A percentile compares a stretch with the other conserved stretches of the same genome.
Conservation (phyloP, 83 land plant species). For the Thuja plicata region DNA sequence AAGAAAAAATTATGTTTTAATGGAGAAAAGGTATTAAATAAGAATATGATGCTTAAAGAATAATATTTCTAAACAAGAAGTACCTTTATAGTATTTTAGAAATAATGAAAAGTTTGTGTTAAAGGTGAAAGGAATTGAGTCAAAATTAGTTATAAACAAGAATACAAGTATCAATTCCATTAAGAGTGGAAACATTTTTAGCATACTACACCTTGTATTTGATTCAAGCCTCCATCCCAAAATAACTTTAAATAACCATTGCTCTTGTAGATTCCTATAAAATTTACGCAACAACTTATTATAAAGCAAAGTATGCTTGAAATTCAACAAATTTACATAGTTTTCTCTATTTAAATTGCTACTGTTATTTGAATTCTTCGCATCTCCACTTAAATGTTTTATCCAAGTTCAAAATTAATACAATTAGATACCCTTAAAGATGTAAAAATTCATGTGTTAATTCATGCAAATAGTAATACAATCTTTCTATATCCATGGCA, state of each 20-base stretch:
- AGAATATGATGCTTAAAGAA: background rate
- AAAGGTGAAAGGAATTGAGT: background rate
- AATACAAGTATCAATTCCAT: too few species aligned
- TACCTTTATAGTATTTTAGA: too few species aligned
- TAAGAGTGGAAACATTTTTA: background rate
- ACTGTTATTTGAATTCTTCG: background rate
- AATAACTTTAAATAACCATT: conserved; percentile 50
- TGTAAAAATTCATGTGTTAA: too few species aligned
- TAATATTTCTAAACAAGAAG: background rate
- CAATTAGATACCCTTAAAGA: background rate
- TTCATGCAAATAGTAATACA: background rate
- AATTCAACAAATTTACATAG: background rate
- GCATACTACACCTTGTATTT: conserved; percentile 51
- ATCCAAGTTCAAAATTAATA: background rate
- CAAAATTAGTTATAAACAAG: background rate
- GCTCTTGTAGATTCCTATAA: conserved; percentile 43
- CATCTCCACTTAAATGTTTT: background rate
- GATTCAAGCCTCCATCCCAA: conserved; percentile 60
- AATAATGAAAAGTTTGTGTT: background rate
- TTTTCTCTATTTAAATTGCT: background rate
- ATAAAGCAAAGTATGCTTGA: conserved; percentile 15
- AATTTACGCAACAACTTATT: conserved; percentile 6
- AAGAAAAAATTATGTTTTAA: background rate
- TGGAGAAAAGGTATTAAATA: background rate
- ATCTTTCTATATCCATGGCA: background rate